Conservation (phyloP, 2,329 filamentous ascomycete genomes). For the Uncinocarpus reesii region DNA sequence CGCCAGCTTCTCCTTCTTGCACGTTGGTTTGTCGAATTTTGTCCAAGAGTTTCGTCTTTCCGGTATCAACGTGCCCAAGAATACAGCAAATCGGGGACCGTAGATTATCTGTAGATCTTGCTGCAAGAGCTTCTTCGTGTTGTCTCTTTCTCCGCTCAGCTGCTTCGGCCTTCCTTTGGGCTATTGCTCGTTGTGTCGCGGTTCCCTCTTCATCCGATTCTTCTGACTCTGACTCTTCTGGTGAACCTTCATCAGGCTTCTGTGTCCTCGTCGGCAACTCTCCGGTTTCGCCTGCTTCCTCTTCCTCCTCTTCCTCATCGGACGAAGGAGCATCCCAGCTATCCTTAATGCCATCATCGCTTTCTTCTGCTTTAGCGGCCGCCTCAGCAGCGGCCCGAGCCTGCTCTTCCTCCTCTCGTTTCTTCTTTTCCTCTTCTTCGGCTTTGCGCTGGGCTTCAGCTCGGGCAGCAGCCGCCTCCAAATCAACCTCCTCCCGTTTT, state of each 20-base stretch:
- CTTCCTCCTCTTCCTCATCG: constrained; percentile 57
- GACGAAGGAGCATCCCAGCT: constrained; percentile 67
- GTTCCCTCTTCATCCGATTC: constrained; percentile 50
- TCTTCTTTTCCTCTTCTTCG: constrained; percentile 48
- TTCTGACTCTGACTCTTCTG: constrained; percentile 43
- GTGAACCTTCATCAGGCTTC: constrained; percentile 25
- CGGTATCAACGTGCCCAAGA: constrained; percentile 98
- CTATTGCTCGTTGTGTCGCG: constrained; percentile 62
- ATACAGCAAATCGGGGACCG: constrained; percentile 99
- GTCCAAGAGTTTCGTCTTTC: constrained; percentile 98
- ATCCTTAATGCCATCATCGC: constrained; percentile 72
- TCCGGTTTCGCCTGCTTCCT: constrained; percentile 33
- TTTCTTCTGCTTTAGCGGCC: constrained; percentile 59
- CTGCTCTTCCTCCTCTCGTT: constrained; percentile 63
- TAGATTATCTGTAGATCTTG: constrained; percentile 84
- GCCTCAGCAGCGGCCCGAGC: constrained; percentile 57
- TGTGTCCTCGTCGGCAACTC: constrained; percentile 12
- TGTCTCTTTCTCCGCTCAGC: constrained; percentile 80
- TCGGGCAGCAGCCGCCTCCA: constrained; percentile 40
- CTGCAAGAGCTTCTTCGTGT: constrained; percentile 82
- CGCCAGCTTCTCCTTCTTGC: constrained; percentile 96
- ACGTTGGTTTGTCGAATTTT: constrained; percentile 98
- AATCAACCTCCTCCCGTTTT: constrained; percentile 46
- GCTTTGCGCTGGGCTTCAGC: constrained; percentile 38
- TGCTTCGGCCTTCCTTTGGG: constrained; percentile 74